phyloP scores from a whole-genome alignment of 2,329 filamentous ascomycete genomes.

The Camptophora hylomeconis region DNA sequence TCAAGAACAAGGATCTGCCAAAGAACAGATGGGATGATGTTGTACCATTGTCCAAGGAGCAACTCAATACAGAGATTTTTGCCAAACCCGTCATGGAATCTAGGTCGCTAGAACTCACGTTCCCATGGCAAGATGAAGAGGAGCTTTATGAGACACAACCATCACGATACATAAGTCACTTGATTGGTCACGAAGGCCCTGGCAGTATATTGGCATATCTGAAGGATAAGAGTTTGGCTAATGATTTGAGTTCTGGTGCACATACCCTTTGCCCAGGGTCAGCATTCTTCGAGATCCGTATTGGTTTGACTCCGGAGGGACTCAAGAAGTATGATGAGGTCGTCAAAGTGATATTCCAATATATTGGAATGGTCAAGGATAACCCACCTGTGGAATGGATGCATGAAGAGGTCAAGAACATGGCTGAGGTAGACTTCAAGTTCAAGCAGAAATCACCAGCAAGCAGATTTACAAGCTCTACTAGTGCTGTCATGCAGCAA shows the following conservation, averaged over 20 bases:
- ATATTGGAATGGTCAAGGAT: constrained; percentile 74
- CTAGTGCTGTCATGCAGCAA: constrained; percentile 83
- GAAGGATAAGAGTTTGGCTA: constrained; percentile 83
- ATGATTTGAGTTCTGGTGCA: constrained; percentile 64
- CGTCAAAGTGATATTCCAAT: constrained; percentile 75
- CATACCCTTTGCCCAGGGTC: constrained; percentile 67
- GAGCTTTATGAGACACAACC: constrained; percentile 66
- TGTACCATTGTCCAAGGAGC: constrained; percentile 40
- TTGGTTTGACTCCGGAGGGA: constrained; percentile 74
- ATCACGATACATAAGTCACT: constrained; percentile 71
- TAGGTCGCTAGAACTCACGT: constrained; percentile 64
- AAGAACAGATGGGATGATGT: constrained; percentile 54
- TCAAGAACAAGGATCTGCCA: constrained; percentile 69
- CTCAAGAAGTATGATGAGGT: constrained; percentile 72
- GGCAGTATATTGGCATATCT: constrained; percentile 84
- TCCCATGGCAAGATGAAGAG: constrained; percentile 78
- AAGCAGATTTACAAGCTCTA: constrained; percentile 73
- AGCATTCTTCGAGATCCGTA: constrained; percentile 64
- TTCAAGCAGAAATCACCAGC: constrained; percentile 89
- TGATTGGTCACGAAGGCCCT: constrained; percentile 85
- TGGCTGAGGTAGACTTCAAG: constrained; percentile 87
- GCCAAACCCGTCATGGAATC: constrained; percentile 87
- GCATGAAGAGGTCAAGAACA: constrained; percentile 77
- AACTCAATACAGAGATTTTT: constrained; percentile 61
- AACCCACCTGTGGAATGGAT: constrained; percentile 80